Percentiles rank a stretch among this genome's conserved stretches.
Evolutionary conservation across 331 rosid species (phyloP).

Genomic region (Acacia concinna): DNA sequence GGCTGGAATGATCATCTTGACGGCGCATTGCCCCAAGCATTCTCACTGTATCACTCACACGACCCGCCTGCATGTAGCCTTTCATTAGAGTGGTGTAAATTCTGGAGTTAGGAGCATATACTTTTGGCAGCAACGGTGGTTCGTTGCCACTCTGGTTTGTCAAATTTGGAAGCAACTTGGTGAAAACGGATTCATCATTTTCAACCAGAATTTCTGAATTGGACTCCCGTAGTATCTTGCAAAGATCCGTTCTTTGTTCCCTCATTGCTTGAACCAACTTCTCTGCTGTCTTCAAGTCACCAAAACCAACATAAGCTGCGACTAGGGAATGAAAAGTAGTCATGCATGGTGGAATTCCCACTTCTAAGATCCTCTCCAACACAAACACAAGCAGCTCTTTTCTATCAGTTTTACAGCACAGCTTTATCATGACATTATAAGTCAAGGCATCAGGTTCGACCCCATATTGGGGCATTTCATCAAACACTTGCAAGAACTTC

Average conservation of each 20-base stretch:
- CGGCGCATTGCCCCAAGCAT: slow-evolving; percentile 90
- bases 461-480: slow-evolving; percentile 70
- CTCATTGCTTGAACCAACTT: slow-evolving; percentile 86
- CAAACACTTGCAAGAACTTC: slow-evolving; percentile 75
- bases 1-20: slow-evolving; percentile 67
- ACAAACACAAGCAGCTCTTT: slow-evolving; percentile 70
- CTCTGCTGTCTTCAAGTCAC: slow-evolving; percentile 79
- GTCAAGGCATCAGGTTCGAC: slow-evolving; percentile 72
- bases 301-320: slow-evolving; percentile 81
- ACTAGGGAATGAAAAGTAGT: slow-evolving; percentile 78
- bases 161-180: slow-evolving; percentile 76
- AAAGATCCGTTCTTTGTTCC: slow-evolving; percentile 78
- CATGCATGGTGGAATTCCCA: slow-evolving; percentile 61
- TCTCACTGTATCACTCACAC: slow-evolving; percentile 72
- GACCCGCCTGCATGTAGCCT: slow-evolving; percentile 87
- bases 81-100: slow-evolving; percentile 91
- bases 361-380: slow-evolving; percentile 69
- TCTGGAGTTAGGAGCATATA: slow-evolving; percentile 67
- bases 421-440: slow-evolving; percentile 78
- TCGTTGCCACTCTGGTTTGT: slow-evolving; percentile 36
- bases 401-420: slow-evolving; percentile 65
- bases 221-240: slow-evolving; percentile 58
- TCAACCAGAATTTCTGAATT: slow-evolving; percentile 31
- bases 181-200: slow-evolving; percentile 47
- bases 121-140: slow-evolving; percentile 64